Percentiles rank a stretch among this genome's conserved stretches.
Evolutionary conservation across 1,139 yeast species (phyloP).

Genomic region (Hyphopichia pseudoburtonii): DNA sequence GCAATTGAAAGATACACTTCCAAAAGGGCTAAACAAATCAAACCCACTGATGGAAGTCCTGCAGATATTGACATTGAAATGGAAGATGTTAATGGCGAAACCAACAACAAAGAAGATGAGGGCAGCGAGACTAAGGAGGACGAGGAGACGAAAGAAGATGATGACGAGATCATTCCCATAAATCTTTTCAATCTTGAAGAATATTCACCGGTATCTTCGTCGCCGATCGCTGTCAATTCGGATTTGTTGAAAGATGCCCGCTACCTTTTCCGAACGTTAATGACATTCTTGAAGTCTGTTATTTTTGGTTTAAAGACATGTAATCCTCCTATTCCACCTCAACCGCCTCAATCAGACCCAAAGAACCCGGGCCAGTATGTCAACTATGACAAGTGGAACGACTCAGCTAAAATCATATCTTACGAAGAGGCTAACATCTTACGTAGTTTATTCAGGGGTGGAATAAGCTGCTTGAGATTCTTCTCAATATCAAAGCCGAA

Average conservation of each 20-base stretch:
- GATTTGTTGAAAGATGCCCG: conserved; percentile 87
- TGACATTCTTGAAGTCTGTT: conserved; percentile 88
- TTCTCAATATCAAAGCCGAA: conserved; percentile 61
- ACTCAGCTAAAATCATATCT: conserved; percentile 78
- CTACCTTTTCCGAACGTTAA: conserved; percentile 79
- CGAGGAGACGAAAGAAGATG: conserved; percentile 13
- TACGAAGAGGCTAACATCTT: conserved; percentile 81
- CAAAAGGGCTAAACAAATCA: conserved; percentile 2
- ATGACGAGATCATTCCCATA: conserved; percentile 27
- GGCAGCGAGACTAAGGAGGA: conserved; percentile 17
- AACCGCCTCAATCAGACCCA: conserved; percentile 51
- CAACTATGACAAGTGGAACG: conserved; percentile 70
- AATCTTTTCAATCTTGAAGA: conserved; percentile 42
- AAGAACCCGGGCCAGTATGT: conserved; percentile 60
- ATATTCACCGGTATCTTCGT: conserved; percentile 38
- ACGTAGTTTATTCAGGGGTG: conserved; percentile 77
- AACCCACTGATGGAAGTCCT: conserved; percentile 6
- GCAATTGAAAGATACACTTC: conserved; percentile 44
- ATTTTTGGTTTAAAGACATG: conserved; percentile 88
- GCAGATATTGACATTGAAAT: conserved; percentile 17
- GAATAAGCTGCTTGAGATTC: conserved; percentile 76
- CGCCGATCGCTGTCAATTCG: conserved; percentile 35
- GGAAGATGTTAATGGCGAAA: conserved; percentile 15
- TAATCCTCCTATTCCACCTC: conserved; percentile 78
- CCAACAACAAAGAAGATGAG: conserved; percentile 25